Evolutionary conservation across 176 grass and related monocot genomes (phyloP).

Genomic region (Eremochloa ophiuroides): DNA sequence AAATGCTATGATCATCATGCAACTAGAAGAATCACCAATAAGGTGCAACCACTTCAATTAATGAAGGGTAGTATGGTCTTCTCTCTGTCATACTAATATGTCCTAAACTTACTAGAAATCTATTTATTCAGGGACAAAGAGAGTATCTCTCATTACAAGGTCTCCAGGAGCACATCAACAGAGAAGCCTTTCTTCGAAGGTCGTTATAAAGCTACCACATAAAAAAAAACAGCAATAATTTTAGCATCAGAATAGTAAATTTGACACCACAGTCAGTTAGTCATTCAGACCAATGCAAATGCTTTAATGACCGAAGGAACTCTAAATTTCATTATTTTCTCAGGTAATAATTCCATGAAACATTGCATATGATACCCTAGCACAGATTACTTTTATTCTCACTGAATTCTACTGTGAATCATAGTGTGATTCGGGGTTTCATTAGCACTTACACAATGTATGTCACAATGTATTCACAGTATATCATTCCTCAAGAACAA

Average conservation of each 20-base stretch:
- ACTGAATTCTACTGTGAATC: background rate
- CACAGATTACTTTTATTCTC: background rate
- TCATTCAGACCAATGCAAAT: background rate
- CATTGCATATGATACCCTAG: background rate
- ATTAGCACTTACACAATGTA: constrained; percentile 1
- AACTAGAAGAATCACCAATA: too few relatives aligned
- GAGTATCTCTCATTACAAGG: background rate
- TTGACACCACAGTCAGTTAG: background rate
- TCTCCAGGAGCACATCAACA: background rate
- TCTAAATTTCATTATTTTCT: background rate
- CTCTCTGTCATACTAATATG: too few relatives aligned
- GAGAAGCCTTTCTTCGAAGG: background rate
- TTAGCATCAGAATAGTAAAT: background rate
- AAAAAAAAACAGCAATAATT: background rate
- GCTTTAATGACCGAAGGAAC: background rate
- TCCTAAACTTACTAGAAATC: too few relatives aligned
- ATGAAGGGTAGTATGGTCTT: too few relatives aligned
- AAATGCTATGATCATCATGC: too few relatives aligned
- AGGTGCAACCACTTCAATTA: too few relatives aligned
- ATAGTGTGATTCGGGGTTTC: background rate
- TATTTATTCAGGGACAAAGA: too few relatives aligned
- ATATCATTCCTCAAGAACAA: background rate
- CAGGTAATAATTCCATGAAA: background rate
- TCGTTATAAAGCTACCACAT: background rate
- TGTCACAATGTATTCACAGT: constrained; percentile 14